Conservation (phyloP, 345 rosid genomes). For the Gossypium ekmanianum region DNA sequence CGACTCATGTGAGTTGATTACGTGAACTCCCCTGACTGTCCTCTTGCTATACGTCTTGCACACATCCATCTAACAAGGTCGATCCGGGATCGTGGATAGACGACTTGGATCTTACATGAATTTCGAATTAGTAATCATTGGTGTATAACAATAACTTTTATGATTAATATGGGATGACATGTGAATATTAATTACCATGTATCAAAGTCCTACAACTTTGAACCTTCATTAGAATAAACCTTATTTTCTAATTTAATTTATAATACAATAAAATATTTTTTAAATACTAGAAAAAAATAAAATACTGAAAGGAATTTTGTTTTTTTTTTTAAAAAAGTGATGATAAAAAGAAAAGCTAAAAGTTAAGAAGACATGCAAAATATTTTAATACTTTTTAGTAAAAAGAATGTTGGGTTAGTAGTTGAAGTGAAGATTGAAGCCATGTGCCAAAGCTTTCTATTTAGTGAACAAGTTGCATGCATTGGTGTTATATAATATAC, state of each 20-base stretch:
- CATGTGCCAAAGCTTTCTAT: slow-evolving; percentile 9
- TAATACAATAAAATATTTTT: not conserved
- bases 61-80: no score
- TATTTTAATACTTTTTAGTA: not conserved
- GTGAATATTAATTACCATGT: not conserved
- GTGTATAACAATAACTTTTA: not conserved
- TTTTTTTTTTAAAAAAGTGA: not conserved
- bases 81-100: no score
- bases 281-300: not conserved
- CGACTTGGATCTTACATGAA: no score
- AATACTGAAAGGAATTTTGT: not conserved
- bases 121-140: no score
- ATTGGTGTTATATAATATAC: not conserved
- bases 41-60: no score
- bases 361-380: not conserved
- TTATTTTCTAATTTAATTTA: not conserved
- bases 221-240: not conserved
- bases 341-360: not conserved
- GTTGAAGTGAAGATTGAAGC: not conserved
- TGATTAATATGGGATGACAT: not conserved
- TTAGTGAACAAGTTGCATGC: slow-evolving; percentile 13
- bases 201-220: no score
- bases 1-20: no score
- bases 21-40: no score
- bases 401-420: slow-evolving; percentile 13